phyloP scores from a whole-genome alignment of 208 protist genomes.

The Trypanosoma theileri region DNA sequence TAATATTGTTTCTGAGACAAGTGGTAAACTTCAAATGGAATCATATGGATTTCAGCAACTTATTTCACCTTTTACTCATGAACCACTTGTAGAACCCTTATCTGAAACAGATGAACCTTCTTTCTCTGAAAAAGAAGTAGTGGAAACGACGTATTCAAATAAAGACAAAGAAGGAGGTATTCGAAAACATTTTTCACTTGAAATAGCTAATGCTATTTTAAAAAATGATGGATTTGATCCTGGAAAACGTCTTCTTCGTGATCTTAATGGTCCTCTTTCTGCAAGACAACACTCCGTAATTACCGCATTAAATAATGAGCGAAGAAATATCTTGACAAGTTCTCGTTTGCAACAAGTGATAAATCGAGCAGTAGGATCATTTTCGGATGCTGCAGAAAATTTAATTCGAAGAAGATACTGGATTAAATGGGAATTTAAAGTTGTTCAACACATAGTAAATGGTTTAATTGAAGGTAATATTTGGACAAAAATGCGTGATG shows the following conservation, averaged over 20 bases:
- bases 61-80: slow-evolving; percentile 12
- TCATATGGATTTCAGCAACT: slow-evolving; percentile 13
- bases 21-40: slow-evolving; percentile 2
- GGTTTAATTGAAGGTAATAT: slow-evolving; percentile 12
- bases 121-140: too few relatives aligned
- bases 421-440: slow-evolving; percentile 14
- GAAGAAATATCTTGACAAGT: background rate
- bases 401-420: slow-evolving; percentile 9
- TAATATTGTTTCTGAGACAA: background rate
- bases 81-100: slow-evolving; percentile 18
- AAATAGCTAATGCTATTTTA: background rate
- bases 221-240: background rate
- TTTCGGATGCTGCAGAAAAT: background rate
- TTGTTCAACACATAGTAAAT: slow-evolving; percentile 11
- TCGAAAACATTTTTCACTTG: background rate
- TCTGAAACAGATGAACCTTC: slow-evolving; percentile 13
- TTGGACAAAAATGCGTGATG: slow-evolving; percentile 10
- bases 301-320: background rate
- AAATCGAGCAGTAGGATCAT: background rate
- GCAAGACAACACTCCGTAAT: too few relatives aligned
- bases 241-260: background rate
- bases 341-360: background rate
- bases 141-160: too few relatives aligned
- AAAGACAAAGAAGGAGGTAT: background rate
- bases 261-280: background rate